Percentiles rank a stretch among this genome's conserved stretches.
Evolutionary conservation across 331 rosid species (phyloP).

Genomic region (Rhamnella rubrinervis): DNA sequence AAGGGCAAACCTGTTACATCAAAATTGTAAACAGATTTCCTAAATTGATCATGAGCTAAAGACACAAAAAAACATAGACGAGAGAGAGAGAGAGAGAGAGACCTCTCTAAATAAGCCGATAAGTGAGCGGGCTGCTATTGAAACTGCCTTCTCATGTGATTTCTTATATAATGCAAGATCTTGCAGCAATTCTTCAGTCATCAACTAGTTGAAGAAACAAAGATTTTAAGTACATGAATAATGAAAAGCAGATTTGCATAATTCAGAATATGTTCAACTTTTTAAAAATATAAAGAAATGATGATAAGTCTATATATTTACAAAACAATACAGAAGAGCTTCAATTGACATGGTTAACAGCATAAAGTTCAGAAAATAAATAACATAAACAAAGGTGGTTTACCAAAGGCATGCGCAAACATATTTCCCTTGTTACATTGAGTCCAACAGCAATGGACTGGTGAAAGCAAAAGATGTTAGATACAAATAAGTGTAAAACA

Average conservation of each 20-base stretch:
- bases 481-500: slow-evolving; percentile 13
- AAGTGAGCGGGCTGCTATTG: slow-evolving; percentile 85
- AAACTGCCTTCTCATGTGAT: slow-evolving; percentile 87
- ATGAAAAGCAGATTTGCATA: slow-evolving; percentile 4
- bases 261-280: neutral
- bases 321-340: slow-evolving; percentile 10
- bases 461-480: slow-evolving; percentile 26
- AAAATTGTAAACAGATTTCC: slow-evolving; percentile 14
- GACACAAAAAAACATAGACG: neutral
- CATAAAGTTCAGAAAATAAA: slow-evolving; percentile 12
- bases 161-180: slow-evolving; percentile 94
- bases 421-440: slow-evolving; percentile 72
- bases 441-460: slow-evolving; percentile 96
- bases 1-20: slow-evolving; percentile 71
- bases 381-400: slow-evolving; percentile 23
- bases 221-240: slow-evolving; percentile 7
- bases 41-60: slow-evolving; percentile 9
- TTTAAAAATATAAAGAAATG: neutral
- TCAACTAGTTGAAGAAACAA: slow-evolving; percentile 54
- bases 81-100: slow-evolving; percentile 6
- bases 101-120: slow-evolving; percentile 88
- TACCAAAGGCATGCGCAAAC: slow-evolving; percentile 90
- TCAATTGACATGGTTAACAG: slow-evolving; percentile 3
- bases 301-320: neutral
- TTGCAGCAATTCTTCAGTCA: slow-evolving; percentile 93